These are phyloP conservation scores for Camellia oleifera DNA, from an alignment of 179 eudicot species.

Conservation along the genomic window DNA sequence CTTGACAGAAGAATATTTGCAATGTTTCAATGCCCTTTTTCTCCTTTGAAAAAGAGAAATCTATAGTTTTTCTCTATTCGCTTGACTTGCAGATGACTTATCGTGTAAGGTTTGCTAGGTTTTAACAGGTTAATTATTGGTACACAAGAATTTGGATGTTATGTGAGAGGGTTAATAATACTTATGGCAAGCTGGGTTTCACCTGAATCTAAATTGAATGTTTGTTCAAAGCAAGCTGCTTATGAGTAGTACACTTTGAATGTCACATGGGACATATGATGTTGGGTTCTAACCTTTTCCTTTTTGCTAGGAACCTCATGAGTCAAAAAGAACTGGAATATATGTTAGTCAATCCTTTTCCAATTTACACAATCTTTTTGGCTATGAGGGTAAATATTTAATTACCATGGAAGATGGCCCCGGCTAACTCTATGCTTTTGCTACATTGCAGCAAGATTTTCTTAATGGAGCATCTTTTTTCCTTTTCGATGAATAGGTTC, in stretches of 20 bases:
- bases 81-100: neutral
- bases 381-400: no score
- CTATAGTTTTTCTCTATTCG: neutral
- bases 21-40: neutral
- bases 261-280: neutral
- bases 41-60: no score
- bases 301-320: no score
- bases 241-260: neutral
- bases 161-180: neutral
- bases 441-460: no score
- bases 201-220: neutral
- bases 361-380: no score
- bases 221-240: neutral
- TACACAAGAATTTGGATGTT: neutral
- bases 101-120: neutral
- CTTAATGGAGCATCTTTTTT: no score
- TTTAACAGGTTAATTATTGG: neutral
- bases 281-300: no score
- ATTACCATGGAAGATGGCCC: no score
- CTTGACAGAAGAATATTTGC: neutral
- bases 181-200: neutral
- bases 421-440: no score
- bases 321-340: no score
- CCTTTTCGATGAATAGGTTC: no score
- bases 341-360: no score